A percentile compares a stretch with the other conserved stretches of the same genome.
These are phyloP conservation scores for Aureobasidium subglaciale DNA, from an alignment of 2,329 filamentous ascomycete species.

Conservation along the genomic window DNA sequence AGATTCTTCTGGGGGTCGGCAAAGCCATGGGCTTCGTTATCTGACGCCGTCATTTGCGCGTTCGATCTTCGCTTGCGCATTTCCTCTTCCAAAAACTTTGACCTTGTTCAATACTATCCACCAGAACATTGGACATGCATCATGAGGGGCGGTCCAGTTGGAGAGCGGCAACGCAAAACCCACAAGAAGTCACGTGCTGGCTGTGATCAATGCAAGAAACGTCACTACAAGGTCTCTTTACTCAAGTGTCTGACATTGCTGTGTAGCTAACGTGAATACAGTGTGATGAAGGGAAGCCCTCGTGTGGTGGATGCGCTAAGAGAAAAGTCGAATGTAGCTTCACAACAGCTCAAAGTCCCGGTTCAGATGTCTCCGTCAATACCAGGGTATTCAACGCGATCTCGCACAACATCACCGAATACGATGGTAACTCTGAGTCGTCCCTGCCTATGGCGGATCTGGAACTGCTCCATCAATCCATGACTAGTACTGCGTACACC, in stretches of 20 bases:
- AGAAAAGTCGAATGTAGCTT: slow-evolving; percentile 18
- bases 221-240: slow-evolving; percentile 1
- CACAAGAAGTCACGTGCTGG: not conserved
- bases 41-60: not conserved
- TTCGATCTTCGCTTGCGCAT: not conserved
- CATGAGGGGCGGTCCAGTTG: slow-evolving; percentile 1
- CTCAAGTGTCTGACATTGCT: not conserved
- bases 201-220: slow-evolving; percentile 5
- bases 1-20: not conserved
- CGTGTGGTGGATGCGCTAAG: slow-evolving; percentile 19
- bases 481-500: slow-evolving; percentile 13
- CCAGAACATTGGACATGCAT: not conserved
- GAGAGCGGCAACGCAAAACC: not conserved
- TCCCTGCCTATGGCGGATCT: slow-evolving; percentile 19
- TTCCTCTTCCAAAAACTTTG: not conserved
- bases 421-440: not conserved
- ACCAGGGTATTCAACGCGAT: slow-evolving; percentile 3
- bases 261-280: slow-evolving; percentile 5
- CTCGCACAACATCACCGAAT: slow-evolving; percentile 6
- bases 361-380: not conserved
- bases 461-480: slow-evolving; percentile 19
- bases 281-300: slow-evolving; percentile 21
- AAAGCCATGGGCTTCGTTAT: not conserved
- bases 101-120: not conserved
- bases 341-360: not conserved